Evolutionary conservation across 352 stramenopile species (phyloP), one percentile per base, ranked within the genome.

Genomic region (Globisporangium rhizosaccharum): DNA sequence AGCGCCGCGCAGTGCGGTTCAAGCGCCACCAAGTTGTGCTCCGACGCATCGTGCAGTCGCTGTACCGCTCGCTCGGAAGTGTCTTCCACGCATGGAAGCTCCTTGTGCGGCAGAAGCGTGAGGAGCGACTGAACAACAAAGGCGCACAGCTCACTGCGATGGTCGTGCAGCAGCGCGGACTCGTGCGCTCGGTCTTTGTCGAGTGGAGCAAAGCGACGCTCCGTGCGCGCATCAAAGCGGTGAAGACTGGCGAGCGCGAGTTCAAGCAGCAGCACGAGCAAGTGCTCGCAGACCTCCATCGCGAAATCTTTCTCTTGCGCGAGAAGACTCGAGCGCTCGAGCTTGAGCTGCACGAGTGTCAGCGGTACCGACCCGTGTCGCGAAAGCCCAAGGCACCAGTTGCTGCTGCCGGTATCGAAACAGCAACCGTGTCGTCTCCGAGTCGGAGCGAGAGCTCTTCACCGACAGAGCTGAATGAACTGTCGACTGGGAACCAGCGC

Each of bases 31-130:
- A 86, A 41, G 65, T 67, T 20, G 72, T 83, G 53, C 62, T 86
- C 14, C 67, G 69, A 3, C 73, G 73, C 28, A 76, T 83, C 11
- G 62, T 86, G 20, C 76, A 86, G 59, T 70, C 76, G 3, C 65
- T 83, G 37, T 83, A 80, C 45, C 74, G 63, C 7, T 83, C 73
- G 7, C 56, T 86, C 8, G 76, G 73, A 9, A 72, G 59, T 11
- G 73, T 86, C 6, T 86, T 86, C 51, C 73, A 86, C 30, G 76
- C 76, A 0, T 86, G 76, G 76, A 73, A 79, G 41, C 66, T 68
- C 14, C 61, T 76, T 26, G 65, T 74, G 2, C 68, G 56, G 10
- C 59, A 70, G 5, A 61, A 61, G 20, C 62, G 59, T 18, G 73
- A 83, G 5, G 73, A 86, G 51, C 60, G 73, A 5, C 57, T 86